phyloP scores from a whole-genome alignment of 345 rosid genomes.

The Garcia nutans region DNA sequence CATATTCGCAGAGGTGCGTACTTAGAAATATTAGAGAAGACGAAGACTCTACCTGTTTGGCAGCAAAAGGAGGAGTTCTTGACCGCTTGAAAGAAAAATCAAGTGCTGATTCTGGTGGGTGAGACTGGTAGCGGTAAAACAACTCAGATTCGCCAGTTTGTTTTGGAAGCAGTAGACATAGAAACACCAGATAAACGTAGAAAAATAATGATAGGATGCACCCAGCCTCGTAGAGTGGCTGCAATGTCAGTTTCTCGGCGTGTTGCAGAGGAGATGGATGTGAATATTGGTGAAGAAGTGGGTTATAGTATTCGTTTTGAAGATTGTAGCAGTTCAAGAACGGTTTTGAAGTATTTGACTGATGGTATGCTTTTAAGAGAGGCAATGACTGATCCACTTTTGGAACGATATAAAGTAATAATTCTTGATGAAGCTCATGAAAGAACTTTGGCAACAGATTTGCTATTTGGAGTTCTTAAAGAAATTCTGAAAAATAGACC shows the following conservation, averaged over 20 bases:
- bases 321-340: too few relatives aligned
- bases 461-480: constrained; percentile 84
- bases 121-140: constrained; percentile 99
- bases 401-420: constrained; percentile 94
- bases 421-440: constrained; percentile 99
- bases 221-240: constrained; percentile 98
- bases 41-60: constrained; percentile 87
- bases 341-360: too few relatives aligned
- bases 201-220: constrained; percentile 90
- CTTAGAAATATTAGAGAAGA: constrained; percentile 79
- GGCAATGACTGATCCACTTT: constrained; percentile 95
- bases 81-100: constrained; percentile 50
- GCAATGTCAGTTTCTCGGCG: constrained; percentile 99
- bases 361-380: too few relatives aligned
- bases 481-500: constrained; percentile 79
- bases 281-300: too few relatives aligned
- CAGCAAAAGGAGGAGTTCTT: constrained; percentile 87
- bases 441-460: constrained; percentile 88
- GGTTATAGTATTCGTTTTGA: too few relatives aligned
- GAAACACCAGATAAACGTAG: constrained; percentile 73
- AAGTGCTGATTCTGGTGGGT: constrained; percentile 78
- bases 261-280: constrained; percentile 99
- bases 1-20: constrained; percentile 71
- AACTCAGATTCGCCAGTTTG: constrained; percentile 98
- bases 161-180: constrained; percentile 76